These are phyloP conservation scores for Populus hybrid DNA, from an alignment of 441 rosid genomes.

Conservation along the genomic window DNA sequence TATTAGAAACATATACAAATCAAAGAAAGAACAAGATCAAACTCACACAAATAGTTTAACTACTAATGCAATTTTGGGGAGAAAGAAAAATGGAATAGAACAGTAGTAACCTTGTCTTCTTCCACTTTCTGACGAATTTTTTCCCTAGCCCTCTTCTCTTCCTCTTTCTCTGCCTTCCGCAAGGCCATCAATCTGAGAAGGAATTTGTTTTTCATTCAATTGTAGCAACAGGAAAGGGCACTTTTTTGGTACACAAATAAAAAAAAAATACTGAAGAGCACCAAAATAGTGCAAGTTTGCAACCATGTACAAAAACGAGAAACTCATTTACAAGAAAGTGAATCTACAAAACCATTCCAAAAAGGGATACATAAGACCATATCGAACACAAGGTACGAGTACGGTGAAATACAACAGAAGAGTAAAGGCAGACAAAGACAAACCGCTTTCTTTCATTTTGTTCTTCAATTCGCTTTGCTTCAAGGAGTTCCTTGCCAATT, in stretches of 20 bases:
- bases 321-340: neutral
- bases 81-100: conserved; percentile 5
- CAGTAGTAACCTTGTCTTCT: conserved; percentile 76
- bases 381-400: neutral
- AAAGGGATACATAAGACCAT: conserved; percentile 2
- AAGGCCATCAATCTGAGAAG: conserved; percentile 61
- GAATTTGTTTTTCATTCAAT: neutral
- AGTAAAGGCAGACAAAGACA: conserved; percentile 17
- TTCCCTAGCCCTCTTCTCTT: conserved; percentile 89
- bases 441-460: conserved; percentile 95
- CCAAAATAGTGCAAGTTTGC: neutral
- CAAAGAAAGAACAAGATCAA: neutral
- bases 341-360: neutral
- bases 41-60: neutral
- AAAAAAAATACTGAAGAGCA: neutral
- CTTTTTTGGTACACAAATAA: neutral
- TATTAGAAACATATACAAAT: neutral
- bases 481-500: conserved; percentile 89
- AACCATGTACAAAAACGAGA: neutral
- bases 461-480: conserved; percentile 92
- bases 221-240: neutral
- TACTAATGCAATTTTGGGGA: neutral
- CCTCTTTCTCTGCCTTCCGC: conserved; percentile 97
- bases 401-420: neutral
- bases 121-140: conserved; percentile 93